Percentiles rank a stretch among this genome's conserved stretches.
These are phyloP conservation scores for Didymella lethalis DNA, from an alignment of 2,329 filamentous ascomycete genomes.

Conservation along the genomic window DNA sequence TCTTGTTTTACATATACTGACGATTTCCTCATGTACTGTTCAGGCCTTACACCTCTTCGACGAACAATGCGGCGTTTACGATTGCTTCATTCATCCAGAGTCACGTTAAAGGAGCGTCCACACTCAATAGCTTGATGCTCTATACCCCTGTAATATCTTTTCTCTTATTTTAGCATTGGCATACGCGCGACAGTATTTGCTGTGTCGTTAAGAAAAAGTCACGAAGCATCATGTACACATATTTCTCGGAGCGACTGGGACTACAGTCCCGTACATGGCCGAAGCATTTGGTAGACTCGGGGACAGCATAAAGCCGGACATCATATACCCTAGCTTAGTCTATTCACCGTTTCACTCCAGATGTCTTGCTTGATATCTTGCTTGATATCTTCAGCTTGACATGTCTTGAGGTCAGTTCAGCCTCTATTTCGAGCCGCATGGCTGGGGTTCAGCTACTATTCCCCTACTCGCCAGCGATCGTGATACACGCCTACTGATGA, in stretches of 20 bases:
- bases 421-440: slow-evolving; percentile 13
- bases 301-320: slow-evolving; percentile 2
- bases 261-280: slow-evolving; percentile 2
- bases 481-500: slow-evolving; percentile 1
- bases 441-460: slow-evolving; percentile 5
- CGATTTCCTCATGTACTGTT: slow-evolving; percentile 32
- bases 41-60: slow-evolving; percentile 47
- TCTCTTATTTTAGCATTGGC: slow-evolving; percentile 2
- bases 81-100: slow-evolving; percentile 47
- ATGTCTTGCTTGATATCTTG: neutral
- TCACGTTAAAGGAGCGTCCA: slow-evolving; percentile 36
- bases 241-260: slow-evolving; percentile 11
- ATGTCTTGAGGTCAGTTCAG: slow-evolving; percentile 6
- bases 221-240: slow-evolving; percentile 21
- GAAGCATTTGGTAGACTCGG: slow-evolving; percentile 7
- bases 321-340: slow-evolving; percentile 9
- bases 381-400: slow-evolving; percentile 9
- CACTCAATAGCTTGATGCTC: slow-evolving; percentile 41
- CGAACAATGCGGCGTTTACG: slow-evolving; percentile 47
- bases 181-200: slow-evolving; percentile 1
- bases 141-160: slow-evolving; percentile 34
- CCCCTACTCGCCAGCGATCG: neutral
- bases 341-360: slow-evolving; percentile 1
- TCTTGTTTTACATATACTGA: slow-evolving; percentile 38
- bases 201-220: neutral